These are phyloP conservation scores for Dactylellina parvicollis DNA, from an alignment of 2,329 filamentous ascomycete species.

Conservation along the genomic window DNA sequence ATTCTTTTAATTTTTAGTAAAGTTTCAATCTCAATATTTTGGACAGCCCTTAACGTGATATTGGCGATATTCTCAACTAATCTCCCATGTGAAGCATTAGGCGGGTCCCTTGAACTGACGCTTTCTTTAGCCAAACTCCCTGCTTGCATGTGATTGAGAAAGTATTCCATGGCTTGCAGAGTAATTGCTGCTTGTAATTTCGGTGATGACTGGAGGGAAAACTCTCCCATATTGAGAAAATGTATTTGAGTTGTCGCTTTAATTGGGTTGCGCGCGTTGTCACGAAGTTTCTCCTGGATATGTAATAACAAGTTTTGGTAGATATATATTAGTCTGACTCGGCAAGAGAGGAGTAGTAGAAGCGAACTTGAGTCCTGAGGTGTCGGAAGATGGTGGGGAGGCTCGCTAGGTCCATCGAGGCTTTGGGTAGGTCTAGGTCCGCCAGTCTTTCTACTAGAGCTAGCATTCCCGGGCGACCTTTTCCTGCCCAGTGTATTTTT, in stretches of 20 bases:
- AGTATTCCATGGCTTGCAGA: slow-evolving; percentile 17
- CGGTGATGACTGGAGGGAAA: slow-evolving; percentile 8
- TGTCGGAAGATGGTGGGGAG: not conserved
- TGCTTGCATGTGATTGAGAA: slow-evolving; percentile 7
- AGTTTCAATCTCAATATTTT: not conserved
- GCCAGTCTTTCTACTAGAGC: not conserved
- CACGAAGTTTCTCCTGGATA: slow-evolving; percentile 4
- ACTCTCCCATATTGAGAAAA: slow-evolving; percentile 11
- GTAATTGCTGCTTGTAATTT: slow-evolving; percentile 2
- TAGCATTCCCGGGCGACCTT: not conserved
- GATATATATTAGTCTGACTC: slow-evolving; percentile 1
- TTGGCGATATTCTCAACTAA: not conserved
- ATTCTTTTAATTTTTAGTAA: not conserved
- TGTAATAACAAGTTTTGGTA: slow-evolving; percentile 2
- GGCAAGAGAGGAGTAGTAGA: slow-evolving; percentile 15
- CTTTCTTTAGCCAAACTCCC: not conserved
- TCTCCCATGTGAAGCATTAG: not conserved
- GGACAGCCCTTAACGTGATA: not conserved
- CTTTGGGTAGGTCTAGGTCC: not conserved
- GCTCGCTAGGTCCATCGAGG: not conserved
- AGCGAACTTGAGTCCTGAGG: slow-evolving; percentile 6
- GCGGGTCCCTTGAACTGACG: not conserved
- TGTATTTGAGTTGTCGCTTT: not conserved
- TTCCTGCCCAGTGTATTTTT: not conserved
- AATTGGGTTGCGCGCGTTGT: not conserved